Evolutionary conservation across 2,329 filamentous ascomycete species (phyloP).

Genomic region (Diaporthe citri): DNA sequence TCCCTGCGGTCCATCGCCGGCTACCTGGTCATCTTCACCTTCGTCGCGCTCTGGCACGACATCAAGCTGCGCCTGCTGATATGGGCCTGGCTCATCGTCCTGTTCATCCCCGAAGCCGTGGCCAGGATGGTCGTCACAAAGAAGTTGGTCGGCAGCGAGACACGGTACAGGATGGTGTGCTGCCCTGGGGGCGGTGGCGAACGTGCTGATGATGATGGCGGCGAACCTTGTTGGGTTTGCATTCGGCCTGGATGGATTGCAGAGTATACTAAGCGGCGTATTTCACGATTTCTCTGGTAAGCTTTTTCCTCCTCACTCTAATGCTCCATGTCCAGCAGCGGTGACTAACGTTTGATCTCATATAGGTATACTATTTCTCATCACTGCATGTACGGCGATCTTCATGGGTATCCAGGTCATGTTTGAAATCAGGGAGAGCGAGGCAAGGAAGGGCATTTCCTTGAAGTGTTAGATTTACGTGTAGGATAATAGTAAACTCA

Average conservation of each 20-base stretch:
- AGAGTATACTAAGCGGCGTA: slow-evolving; percentile 81
- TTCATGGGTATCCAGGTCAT: slow-evolving; percentile 93
- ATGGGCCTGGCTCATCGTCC: slow-evolving; percentile 96
- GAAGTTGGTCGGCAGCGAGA: slow-evolving; percentile 77
- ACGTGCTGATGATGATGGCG: slow-evolving; percentile 94
- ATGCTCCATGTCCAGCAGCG: neutral
- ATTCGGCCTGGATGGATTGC: slow-evolving; percentile 87
- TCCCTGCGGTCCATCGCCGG: slow-evolving; percentile 75
- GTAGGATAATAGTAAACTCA: neutral
- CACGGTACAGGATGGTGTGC: slow-evolving; percentile 82
- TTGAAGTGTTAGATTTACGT: slow-evolving; percentile 76
- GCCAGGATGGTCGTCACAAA: slow-evolving; percentile 79
- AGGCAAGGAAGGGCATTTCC: slow-evolving; percentile 83
- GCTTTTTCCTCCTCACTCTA: slow-evolving; percentile 44
- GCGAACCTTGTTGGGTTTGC: slow-evolving; percentile 97
- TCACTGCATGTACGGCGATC: slow-evolving; percentile 77
- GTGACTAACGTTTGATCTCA: neutral
- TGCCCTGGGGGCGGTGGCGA: slow-evolving; percentile 82
- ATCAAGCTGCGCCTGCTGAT: slow-evolving; percentile 90
- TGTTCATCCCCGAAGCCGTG: slow-evolving; percentile 92
- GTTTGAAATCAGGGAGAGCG: slow-evolving; percentile 92
- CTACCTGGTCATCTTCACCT: slow-evolving; percentile 90
- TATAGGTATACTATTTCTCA: slow-evolving; percentile 79
- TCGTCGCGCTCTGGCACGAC: slow-evolving; percentile 98
- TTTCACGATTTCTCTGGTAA: slow-evolving; percentile 78